Evolutionary conservation across 2,329 filamentous ascomycete species (phyloP).

Genomic region (Fragosphaeria purpurea): DNA sequence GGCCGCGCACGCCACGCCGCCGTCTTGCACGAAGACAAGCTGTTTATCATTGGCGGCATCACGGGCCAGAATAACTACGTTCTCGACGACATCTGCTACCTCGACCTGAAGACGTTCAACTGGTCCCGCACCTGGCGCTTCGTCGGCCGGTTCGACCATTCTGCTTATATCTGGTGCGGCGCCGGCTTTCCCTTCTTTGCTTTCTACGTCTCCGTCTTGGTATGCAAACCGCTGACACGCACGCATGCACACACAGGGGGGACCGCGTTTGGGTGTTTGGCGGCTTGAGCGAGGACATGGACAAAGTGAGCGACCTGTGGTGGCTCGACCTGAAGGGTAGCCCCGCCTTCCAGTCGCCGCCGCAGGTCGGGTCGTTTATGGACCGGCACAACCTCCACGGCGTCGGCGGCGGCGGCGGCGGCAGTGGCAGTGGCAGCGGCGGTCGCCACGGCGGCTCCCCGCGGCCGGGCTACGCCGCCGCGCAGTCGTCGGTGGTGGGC

Average conservation of each 20-base stretch:
- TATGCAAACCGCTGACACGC: no score
- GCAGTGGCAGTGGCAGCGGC: constrained; percentile 20
- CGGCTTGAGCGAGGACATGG: constrained; percentile 90
- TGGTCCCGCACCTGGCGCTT: constrained; percentile 97
- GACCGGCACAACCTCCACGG: no score
- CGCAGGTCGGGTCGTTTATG: constrained; percentile 36
- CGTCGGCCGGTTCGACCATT: constrained; percentile 88
- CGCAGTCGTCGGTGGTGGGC: constrained; percentile 41
- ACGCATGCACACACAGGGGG: no score
- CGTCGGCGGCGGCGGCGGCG: no score
- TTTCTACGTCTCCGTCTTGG: no score
- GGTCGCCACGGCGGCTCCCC: constrained; percentile 39
- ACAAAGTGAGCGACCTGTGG: constrained; percentile 91
- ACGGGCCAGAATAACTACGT: constrained; percentile 88
- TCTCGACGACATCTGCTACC: constrained; percentile 89
- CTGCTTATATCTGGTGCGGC: constrained; percentile 91
- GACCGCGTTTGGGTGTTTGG: constrained; percentile 95
- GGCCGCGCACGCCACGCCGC: constrained; percentile 89
- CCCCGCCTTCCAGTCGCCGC: constrained; percentile 67
- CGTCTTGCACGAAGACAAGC: constrained; percentile 88
- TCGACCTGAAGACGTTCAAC: constrained; percentile 93
- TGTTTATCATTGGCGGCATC: constrained; percentile 93
- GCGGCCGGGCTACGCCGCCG: constrained; percentile 38
- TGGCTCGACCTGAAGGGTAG: constrained; percentile 92
- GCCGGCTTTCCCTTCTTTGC: no score